These are phyloP conservation scores for Mycena sp. DNA, from an alignment of 1,284 basidiomycete genomes.

Conservation along the genomic window DNA sequence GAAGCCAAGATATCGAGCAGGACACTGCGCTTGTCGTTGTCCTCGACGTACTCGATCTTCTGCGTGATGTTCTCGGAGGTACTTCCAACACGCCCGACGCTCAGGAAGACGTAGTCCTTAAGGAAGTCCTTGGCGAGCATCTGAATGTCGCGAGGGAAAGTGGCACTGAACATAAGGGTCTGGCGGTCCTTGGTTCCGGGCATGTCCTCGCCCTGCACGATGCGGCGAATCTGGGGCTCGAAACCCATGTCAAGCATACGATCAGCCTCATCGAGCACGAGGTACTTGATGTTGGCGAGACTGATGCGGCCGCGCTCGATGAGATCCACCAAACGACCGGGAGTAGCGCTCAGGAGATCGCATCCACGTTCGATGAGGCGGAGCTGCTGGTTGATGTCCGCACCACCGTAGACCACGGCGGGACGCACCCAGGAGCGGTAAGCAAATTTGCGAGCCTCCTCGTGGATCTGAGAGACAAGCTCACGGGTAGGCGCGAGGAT, in stretches of 20 bases:
- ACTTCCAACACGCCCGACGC: conserved; percentile 97
- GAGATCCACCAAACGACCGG: conserved; percentile 97
- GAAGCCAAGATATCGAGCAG: conserved; percentile 94
- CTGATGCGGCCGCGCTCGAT: conserved; percentile 98
- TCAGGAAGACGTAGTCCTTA: conserved; percentile 98
- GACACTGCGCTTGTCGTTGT: conserved; percentile 96
- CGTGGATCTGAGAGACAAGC: conserved; percentile 99
- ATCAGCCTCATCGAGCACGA: conserved; percentile 99
- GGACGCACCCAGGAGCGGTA: conserved; percentile 99
- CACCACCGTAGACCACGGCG: conserved; percentile 99
- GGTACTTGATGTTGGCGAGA: conserved; percentile 95
- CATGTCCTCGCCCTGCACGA: conserved; percentile 99
- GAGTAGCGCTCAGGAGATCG: conserved; percentile 97
- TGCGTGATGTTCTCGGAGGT: conserved; percentile 99
- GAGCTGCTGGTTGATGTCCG: conserved; percentile 96
- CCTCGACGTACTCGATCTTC: conserved; percentile 98
- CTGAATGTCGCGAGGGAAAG: conserved; percentile 99
- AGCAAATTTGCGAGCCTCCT: conserved; percentile 98
- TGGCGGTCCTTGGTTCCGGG: conserved; percentile 92
- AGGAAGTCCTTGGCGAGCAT: conserved; percentile 96
- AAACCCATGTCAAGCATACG: conserved; percentile 99
- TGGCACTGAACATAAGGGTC: conserved; percentile 99
- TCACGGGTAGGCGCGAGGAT: conserved; percentile 98
- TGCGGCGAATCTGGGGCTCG: conserved; percentile 98
- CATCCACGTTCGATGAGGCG: conserved; percentile 96